phyloP scores from a whole-genome alignment of 139 green algal species.

The Penium margaritaceum region DNA sequence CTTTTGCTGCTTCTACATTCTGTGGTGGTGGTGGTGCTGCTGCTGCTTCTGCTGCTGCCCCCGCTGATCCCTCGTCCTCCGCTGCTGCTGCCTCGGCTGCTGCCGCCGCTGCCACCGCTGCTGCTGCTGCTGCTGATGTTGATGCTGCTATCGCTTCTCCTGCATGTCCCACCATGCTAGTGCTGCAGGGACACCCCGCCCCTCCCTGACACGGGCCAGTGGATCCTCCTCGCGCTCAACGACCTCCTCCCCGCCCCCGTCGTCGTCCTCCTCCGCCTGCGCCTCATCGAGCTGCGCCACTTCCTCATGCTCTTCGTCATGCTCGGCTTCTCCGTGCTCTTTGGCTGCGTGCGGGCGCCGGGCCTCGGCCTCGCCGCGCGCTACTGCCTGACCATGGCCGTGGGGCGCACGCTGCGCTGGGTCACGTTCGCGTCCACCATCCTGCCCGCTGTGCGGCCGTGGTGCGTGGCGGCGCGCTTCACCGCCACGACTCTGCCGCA shows the following conservation, averaged over 20 bases:
- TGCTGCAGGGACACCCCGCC: conserved; percentile 8
- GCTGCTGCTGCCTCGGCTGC: no score
- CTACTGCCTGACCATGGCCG: conserved; percentile 32
- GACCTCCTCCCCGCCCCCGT: conserved; percentile 18
- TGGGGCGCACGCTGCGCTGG: conserved; percentile 21
- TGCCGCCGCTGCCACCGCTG: no score
- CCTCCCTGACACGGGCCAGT: conserved; percentile 35
- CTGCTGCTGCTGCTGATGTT: no score
- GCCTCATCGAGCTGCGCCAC: conserved; percentile 38
- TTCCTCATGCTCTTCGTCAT: conserved; percentile 46
- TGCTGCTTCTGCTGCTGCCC: no score
- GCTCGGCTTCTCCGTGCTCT: conserved; percentile 43
- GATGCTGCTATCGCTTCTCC: no score
- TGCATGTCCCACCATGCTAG: no score
- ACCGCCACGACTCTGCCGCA: background rate
- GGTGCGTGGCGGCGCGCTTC: conserved; percentile 20
- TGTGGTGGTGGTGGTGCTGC: no score
- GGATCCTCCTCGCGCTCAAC: conserved; percentile 29
- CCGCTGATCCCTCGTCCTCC: no score
- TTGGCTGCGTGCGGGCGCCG: conserved; percentile 6
- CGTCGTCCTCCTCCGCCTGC: conserved; percentile 16
- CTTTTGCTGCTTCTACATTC: no score
- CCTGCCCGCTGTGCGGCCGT: conserved; percentile 35
- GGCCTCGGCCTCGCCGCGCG: conserved; percentile 24
- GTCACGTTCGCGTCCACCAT: conserved; percentile 34